A percentile compares a stretch with the other conserved stretches of the same genome.
phyloP scores from a whole-genome alignment of 768 basidiomycete genomes.

The Mycena indigotica region DNA sequence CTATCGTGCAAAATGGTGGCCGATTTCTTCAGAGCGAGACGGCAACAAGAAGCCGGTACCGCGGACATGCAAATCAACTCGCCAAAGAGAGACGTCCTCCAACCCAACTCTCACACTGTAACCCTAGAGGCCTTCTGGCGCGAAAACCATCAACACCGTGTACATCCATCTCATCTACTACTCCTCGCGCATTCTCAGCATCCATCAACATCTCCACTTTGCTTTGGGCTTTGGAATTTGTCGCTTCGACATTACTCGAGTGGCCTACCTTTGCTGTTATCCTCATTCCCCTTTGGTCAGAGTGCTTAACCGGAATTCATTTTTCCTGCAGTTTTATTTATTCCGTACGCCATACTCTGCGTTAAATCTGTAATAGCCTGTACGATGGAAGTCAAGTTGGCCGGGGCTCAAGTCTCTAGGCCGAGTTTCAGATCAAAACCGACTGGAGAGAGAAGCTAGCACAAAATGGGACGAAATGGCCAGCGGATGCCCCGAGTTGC shows the following conservation, averaged over 20 bases:
- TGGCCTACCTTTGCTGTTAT: neutral
- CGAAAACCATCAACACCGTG: constrained; percentile 8
- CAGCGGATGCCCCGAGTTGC: neutral
- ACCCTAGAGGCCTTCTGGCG: constrained; percentile 21
- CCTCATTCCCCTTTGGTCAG: constrained; percentile 10
- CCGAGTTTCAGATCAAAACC: neutral
- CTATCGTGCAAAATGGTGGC: neutral
- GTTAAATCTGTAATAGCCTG: constrained; percentile 24
- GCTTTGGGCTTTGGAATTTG: constrained; percentile 10
- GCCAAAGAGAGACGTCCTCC: neutral
- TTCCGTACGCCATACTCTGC: neutral
- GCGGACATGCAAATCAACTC: no score
- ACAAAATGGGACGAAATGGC: neutral
- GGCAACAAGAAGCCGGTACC: no score
- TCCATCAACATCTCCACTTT: neutral
- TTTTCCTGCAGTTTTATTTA: constrained; percentile 16
- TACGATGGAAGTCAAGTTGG: constrained; percentile 15
- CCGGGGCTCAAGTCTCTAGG: neutral
- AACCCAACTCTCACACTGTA: constrained; percentile 9
- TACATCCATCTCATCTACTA: neutral
- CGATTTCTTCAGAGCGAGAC: no score
- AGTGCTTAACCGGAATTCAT: neutral
- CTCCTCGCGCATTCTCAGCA: constrained; percentile 14
- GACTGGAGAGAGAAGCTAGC: neutral
- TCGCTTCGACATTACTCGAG: constrained; percentile 6